These are phyloP conservation scores for Boletellus ananas DNA, from an alignment of 768 basidiomycete species.

Conservation along the genomic window DNA sequence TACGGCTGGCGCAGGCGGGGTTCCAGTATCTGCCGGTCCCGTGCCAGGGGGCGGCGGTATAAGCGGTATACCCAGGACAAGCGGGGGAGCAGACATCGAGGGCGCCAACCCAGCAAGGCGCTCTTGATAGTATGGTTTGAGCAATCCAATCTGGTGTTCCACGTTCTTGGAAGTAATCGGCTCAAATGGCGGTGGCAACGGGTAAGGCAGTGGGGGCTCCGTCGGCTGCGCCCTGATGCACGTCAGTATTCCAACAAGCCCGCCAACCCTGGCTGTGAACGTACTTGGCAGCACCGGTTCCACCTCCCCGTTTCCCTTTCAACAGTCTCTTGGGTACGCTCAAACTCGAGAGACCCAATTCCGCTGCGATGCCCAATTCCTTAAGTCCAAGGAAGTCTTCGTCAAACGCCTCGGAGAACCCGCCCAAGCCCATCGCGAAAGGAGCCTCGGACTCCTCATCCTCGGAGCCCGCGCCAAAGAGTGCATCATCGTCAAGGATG, in stretches of 20 bases:
- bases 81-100: slow-evolving; percentile 16
- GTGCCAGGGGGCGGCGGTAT: slow-evolving; percentile 9
- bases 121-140: slow-evolving; percentile 68
- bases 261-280: slow-evolving; percentile 26
- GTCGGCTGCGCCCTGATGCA: slow-evolving; percentile 52
- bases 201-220: slow-evolving; percentile 79
- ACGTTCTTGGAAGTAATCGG: slow-evolving; percentile 62
- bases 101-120: slow-evolving; percentile 48
- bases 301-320: slow-evolving; percentile 52
- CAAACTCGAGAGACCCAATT: slow-evolving; percentile 75
- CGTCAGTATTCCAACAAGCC: background rate
- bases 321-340: slow-evolving; percentile 76
- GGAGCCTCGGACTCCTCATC: slow-evolving; percentile 65
- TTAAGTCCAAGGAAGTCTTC: slow-evolving; percentile 91
- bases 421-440: slow-evolving; percentile 65
- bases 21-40: background rate
- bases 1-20: slow-evolving; percentile 5
- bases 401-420: slow-evolving; percentile 82
- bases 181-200: slow-evolving; percentile 78
- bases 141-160: slow-evolving; percentile 80
- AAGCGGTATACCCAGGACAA: slow-evolving; percentile 15
- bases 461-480: slow-evolving; percentile 45
- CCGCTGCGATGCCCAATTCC: slow-evolving; percentile 83
- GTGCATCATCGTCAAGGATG: slow-evolving; percentile 46
- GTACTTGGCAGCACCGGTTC: slow-evolving; percentile 44